These are phyloP conservation scores for Exophiala dermatitidis DNA, from an alignment of 2,329 filamentous ascomycete species.

Conservation along the genomic window DNA sequence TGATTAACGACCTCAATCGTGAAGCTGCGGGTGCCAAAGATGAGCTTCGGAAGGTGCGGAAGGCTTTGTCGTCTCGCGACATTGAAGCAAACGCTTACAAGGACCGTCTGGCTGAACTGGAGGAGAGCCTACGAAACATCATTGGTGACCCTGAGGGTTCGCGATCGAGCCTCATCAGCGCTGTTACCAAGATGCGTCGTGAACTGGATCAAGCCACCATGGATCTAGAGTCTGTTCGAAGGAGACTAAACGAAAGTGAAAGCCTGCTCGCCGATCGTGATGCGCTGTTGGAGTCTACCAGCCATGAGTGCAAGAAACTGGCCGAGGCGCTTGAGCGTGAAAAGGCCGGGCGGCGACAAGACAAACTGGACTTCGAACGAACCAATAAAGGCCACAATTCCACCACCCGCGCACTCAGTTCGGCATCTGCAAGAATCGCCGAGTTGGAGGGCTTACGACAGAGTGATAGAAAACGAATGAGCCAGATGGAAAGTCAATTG, in stretches of 20 bases:
- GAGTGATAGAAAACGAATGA: slow-evolving; percentile 69
- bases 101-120: slow-evolving; percentile 79
- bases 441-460: slow-evolving; percentile 77
- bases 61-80: slow-evolving; percentile 74
- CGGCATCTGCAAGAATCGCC: slow-evolving; percentile 73
- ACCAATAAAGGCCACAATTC: slow-evolving; percentile 82
- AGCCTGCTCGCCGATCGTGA: slow-evolving; percentile 84
- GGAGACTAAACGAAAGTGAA: slow-evolving; percentile 80
- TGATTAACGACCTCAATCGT: slow-evolving; percentile 84
- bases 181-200: slow-evolving; percentile 77
- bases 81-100: slow-evolving; percentile 88
- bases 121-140: slow-evolving; percentile 78
- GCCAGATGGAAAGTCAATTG: slow-evolving; percentile 68
- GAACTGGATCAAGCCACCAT: slow-evolving; percentile 78
- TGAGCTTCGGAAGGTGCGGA: slow-evolving; percentile 72
- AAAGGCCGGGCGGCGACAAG: slow-evolving; percentile 72
- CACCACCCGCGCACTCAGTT: slow-evolving; percentile 74
- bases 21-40: slow-evolving; percentile 78
- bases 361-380: slow-evolving; percentile 80
- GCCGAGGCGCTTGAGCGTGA: slow-evolving; percentile 88
- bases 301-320: slow-evolving; percentile 75
- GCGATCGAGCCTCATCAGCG: slow-evolving; percentile 74
- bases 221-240: slow-evolving; percentile 72
- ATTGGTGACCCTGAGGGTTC: slow-evolving; percentile 84
- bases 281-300: slow-evolving; percentile 76